A percentile compares a stretch with the other conserved stretches of the same genome.
Evolutionary conservation across 106 monocot genomes (phyloP).

Genomic region (Dioscorea zingiberensis): DNA sequence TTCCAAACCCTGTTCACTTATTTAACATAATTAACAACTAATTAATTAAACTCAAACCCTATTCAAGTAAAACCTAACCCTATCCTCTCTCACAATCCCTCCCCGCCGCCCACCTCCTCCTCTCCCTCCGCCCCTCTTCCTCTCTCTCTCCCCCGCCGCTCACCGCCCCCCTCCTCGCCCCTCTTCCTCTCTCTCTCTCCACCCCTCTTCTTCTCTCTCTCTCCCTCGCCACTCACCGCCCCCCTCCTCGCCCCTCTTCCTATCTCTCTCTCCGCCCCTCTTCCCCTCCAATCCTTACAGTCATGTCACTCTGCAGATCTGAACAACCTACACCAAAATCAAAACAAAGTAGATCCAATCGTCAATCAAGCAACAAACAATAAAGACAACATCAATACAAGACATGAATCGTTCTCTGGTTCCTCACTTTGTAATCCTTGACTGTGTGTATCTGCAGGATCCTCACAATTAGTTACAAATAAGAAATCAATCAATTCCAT

Average conservation of each 20-base stretch:
- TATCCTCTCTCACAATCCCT: background rate
- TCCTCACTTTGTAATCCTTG: conserved; percentile 35
- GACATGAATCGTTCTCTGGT: background rate
- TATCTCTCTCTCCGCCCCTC: background rate
- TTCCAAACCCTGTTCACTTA: too few species aligned
- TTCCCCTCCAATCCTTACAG: background rate
- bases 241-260: background rate
- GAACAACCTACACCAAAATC: background rate
- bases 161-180: background rate
- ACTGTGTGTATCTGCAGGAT: conserved; percentile 25
- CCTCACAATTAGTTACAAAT: background rate
- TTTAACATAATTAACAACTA: too few species aligned
- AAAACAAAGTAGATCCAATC: background rate
- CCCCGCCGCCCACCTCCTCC: background rate
- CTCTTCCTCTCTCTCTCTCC: conserved; percentile 3
- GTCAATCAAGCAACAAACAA: background rate
- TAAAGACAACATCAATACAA: background rate
- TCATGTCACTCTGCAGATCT: background rate
- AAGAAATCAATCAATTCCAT: conserved; percentile 11
- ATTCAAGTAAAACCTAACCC: too few species aligned
- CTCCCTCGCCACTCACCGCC: background rate
- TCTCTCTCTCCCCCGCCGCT: conserved; percentile 6
- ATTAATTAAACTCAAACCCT: too few species aligned
- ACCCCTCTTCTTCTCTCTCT: background rate
- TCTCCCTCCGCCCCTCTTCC: conserved; percentile 8